Conservation (phyloP, 225 moss, liverwort and hornwort species). For the Sphagnum tenellum region DNA sequence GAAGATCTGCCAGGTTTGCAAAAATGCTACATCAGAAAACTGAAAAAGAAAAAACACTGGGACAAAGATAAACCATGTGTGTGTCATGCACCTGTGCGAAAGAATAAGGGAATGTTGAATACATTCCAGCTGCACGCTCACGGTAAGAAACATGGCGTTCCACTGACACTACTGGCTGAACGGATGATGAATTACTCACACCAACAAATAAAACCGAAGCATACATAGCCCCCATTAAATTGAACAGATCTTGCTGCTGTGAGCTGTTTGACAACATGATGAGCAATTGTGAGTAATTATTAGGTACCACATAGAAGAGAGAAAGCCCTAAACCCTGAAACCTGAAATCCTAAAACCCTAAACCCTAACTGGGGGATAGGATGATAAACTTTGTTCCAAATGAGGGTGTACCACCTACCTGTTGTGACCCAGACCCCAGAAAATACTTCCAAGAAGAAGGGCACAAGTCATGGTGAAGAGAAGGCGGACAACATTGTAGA, state of each 20-base stretch:
- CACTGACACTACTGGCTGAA: slow-evolving; percentile 17
- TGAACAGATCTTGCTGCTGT: neutral
- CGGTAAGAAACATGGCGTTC: slow-evolving; percentile 19
- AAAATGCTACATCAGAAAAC: no score
- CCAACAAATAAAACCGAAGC: slow-evolving; percentile 11
- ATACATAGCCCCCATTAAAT: slow-evolving; percentile 14
- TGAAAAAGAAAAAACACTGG: no score
- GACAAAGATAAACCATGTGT: no score
- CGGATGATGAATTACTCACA: slow-evolving; percentile 17
- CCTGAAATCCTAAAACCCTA: no score
- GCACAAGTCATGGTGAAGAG: slow-evolving; percentile 18
- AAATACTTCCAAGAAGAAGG: slow-evolving; percentile 24
- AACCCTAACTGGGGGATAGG: no score
- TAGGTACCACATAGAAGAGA: no score
- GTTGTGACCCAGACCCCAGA: slow-evolving; percentile 23
- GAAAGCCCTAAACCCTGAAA: no score
- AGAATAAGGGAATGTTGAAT: slow-evolving; percentile 17
- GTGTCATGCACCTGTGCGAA: neutral
- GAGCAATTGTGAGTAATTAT: no score
- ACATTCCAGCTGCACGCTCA: slow-evolving; percentile 20
- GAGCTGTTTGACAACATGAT: no score
- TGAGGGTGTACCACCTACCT: neutral
- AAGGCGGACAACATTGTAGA: slow-evolving; percentile 30
- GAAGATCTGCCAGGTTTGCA: no score
- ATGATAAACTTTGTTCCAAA: no score